These are phyloP conservation scores for Aethionema arabicum DNA, from an alignment of 345 rosid species.

Conservation along the genomic window DNA sequence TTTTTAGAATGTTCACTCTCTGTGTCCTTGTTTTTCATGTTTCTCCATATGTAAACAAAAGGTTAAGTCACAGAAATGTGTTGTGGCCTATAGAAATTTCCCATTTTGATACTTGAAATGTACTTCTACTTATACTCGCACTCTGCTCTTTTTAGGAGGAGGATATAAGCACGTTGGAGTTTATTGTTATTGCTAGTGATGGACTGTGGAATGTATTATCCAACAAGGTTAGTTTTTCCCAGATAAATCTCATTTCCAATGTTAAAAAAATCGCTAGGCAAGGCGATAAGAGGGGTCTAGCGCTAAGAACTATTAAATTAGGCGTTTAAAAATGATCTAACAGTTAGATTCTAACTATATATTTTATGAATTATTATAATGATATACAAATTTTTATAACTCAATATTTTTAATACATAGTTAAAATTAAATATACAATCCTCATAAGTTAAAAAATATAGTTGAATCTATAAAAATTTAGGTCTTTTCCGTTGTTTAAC, in stretches of 20 bases:
- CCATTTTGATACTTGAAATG: not conserved
- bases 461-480: too few species aligned
- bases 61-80: not conserved
- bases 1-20: conserved; percentile 12
- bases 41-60: not conserved
- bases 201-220: conserved; percentile 97
- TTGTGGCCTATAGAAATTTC: not conserved
- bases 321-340: too few species aligned
- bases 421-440: too few species aligned
- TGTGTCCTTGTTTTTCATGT: not conserved
- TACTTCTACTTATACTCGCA: not conserved
- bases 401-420: too few species aligned
- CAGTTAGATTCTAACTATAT: too few species aligned
- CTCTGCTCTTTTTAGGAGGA: conserved; percentile 65
- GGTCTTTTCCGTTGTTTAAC: too few species aligned
- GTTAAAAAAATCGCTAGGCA: too few species aligned
- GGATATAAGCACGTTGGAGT: conserved; percentile 81
- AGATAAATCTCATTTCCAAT: not conserved
- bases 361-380: too few species aligned
- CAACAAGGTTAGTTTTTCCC: conserved; percentile 51
- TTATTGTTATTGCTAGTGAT: conserved; percentile 95
- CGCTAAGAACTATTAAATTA: too few species aligned
- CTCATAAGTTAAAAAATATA: too few species aligned
- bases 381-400: too few species aligned
- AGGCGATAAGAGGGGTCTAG: too few species aligned